Base-by-base conservation (phyloP, 352 stramenopile species). In the Phytophthora litchii region DNA sequence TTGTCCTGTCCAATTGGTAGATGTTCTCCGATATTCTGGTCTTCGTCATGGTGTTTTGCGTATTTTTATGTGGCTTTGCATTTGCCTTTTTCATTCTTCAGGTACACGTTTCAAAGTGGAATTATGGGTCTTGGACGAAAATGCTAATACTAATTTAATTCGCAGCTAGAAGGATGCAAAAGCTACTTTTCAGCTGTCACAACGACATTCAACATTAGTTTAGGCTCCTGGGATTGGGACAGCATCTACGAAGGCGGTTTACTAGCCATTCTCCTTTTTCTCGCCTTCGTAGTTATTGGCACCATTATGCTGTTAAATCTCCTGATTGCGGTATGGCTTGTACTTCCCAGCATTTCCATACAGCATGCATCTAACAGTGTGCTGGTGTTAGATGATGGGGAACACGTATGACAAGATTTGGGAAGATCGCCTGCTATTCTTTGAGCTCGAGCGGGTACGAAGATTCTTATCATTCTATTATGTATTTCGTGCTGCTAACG, bases 361-460 rank as follows among this genome's bases (percentile, higher is more conserved):
- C 23, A 34, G 29, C 7, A 34, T 34, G 29, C 10, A 34, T 34
- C 29, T 34, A 34, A 34, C 29, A 34, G 10, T 13, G 3, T 34
- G 29, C 16, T 45, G 16, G 27, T 41, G 21, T 11, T 50, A 94
- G 84, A 92, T 94, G 84, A 75, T 92, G 38, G 84, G 82, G 8
- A 91, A 89, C 55, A 94, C 82, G 7, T 94, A 94, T 70, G 79
- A 94, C 70, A 91, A 94, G 35, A 78, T 94, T 5, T 92, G 82
- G 82, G 84, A 91, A 70, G 82, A 94, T 49, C 78, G 79, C 0
- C 48, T 94, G 45, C 70, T 90, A 6, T 94, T 92, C 46, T 94
- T 90, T 46, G 80, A 91, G 42, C 76, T 94, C 10, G 84, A 94
- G 37, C 69, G 82, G 56, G 84, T 92, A 72, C 19, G 64, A 16